phyloP scores from a whole-genome alignment of 2,329 filamentous ascomycete species.

The Penicillium sp. region DNA sequence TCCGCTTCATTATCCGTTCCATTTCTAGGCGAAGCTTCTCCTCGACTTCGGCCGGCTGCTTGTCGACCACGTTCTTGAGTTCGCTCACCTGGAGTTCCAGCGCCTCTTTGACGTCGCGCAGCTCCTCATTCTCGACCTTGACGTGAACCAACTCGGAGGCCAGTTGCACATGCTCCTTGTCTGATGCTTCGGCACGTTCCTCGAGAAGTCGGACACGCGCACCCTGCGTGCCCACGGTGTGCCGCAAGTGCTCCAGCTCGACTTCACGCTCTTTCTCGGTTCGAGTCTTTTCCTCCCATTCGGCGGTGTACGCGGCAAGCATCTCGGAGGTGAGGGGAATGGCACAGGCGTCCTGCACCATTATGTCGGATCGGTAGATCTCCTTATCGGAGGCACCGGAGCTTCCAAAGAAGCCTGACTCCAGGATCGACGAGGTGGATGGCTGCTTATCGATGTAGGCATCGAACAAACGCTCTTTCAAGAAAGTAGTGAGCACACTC shows the following conservation, averaged over 20 bases:
- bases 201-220: slow-evolving; percentile 80
- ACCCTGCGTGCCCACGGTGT: slow-evolving; percentile 66
- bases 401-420: slow-evolving; percentile 95
- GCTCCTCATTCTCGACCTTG: slow-evolving; percentile 89
- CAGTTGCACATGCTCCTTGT: slow-evolving; percentile 85
- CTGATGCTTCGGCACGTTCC: slow-evolving; percentile 81
- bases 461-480: slow-evolving; percentile 93
- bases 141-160: slow-evolving; percentile 88
- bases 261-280: slow-evolving; percentile 76
- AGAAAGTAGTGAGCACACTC: slow-evolving; percentile 79
- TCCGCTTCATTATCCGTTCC: slow-evolving; percentile 87
- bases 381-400: slow-evolving; percentile 89
- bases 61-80: slow-evolving; percentile 81
- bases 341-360: slow-evolving; percentile 89
- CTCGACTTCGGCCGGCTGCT: slow-evolving; percentile 86
- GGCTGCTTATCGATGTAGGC: slow-evolving; percentile 95
- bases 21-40: slow-evolving; percentile 77
- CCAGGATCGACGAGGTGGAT: slow-evolving; percentile 86
- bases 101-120: slow-evolving; percentile 86
- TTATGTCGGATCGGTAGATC: slow-evolving; percentile 88
- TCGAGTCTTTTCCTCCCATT: slow-evolving; percentile 92
- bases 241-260: slow-evolving; percentile 73
- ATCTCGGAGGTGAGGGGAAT: slow-evolving; percentile 81
- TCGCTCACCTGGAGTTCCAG: slow-evolving; percentile 82
- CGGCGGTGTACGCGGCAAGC: slow-evolving; percentile 74